Conservation (phyloP, 1,284 basidiomycete species). For the Tranzscheliella williamsii region DNA sequence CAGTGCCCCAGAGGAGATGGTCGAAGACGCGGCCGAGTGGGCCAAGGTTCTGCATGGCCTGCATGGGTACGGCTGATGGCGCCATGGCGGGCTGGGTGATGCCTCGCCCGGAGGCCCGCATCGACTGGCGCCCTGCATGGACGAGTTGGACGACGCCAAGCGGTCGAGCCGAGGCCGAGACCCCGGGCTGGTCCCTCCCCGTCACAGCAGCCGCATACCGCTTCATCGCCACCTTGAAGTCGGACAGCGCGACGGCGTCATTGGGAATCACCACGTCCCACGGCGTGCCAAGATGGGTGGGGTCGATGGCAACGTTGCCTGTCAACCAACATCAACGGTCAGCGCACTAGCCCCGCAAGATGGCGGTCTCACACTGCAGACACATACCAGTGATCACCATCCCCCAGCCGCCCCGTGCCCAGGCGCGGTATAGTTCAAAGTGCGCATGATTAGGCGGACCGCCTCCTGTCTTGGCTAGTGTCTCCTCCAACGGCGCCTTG, state of each 20-base stretch:
- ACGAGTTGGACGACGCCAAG: conserved; percentile 74
- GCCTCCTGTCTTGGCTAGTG: conserved; percentile 47
- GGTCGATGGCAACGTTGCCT: conserved; percentile 81
- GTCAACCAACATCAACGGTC: too few species aligned
- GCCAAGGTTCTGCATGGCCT: conserved; percentile 49
- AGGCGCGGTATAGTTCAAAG: conserved; percentile 72
- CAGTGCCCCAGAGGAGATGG: conserved; percentile 48
- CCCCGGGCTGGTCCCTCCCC: conserved; percentile 25
- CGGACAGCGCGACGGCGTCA: conserved; percentile 38
- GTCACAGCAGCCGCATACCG: conserved; percentile 43
- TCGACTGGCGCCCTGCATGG: conserved; percentile 84
- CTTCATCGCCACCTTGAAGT: conserved; percentile 53
- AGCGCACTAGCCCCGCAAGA: too few species aligned
- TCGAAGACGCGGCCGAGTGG: conserved; percentile 62
- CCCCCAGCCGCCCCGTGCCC: conserved; percentile 80
- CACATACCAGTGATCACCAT: conserved; percentile 85
- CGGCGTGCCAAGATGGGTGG: conserved; percentile 75
- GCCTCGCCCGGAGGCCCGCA: conserved; percentile 71
- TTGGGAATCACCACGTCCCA: conserved; percentile 75
- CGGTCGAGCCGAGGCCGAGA: conserved; percentile 59
- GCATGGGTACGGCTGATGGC: conserved; percentile 72
- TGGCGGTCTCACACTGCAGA: too few species aligned
- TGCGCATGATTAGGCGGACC: conserved; percentile 63
- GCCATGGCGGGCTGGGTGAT: conserved; percentile 71
- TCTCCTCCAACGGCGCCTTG: conserved; percentile 61